These are phyloP conservation scores for Postia placenta DNA, from an alignment of 768 basidiomycete genomes.

Conservation along the genomic window DNA sequence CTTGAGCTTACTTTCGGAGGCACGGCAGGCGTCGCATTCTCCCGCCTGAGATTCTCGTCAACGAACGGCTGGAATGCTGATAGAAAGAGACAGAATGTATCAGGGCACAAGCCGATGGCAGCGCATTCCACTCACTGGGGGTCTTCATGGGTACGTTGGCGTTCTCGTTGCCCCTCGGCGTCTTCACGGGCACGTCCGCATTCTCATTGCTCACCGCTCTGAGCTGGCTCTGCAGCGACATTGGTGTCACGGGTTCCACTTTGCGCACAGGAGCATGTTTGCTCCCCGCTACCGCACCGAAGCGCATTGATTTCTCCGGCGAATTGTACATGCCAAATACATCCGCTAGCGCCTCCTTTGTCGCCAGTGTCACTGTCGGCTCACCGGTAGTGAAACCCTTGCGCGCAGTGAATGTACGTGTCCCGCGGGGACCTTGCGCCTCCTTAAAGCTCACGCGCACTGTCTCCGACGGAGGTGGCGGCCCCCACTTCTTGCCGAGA, in stretches of 20 bases:
- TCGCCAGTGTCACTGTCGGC: slow-evolving; percentile 93
- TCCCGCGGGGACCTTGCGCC: slow-evolving; percentile 28
- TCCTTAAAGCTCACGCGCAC: slow-evolving; percentile 54
- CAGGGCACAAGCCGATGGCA: not conserved
- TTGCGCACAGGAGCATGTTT: slow-evolving; percentile 70
- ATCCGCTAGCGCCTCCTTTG: slow-evolving; percentile 89
- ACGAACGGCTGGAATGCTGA: slow-evolving; percentile 66
- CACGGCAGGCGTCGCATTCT: slow-evolving; percentile 32
- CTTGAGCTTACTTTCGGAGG: slow-evolving; percentile 34
- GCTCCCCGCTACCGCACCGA: slow-evolving; percentile 45
- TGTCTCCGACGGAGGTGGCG: slow-evolving; percentile 40
- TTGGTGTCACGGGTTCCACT: slow-evolving; percentile 48
- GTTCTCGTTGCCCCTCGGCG: slow-evolving; percentile 14
- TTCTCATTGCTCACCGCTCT: slow-evolving; percentile 22
- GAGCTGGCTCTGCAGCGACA: slow-evolving; percentile 14
- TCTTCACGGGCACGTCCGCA: slow-evolving; percentile 23
- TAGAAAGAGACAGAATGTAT: too few relatives aligned
- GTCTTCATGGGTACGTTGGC: not conserved
- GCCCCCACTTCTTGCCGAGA: slow-evolving; percentile 80
- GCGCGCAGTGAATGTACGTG: slow-evolving; percentile 30
- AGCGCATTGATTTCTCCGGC: slow-evolving; percentile 66
- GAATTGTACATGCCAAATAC: slow-evolving; percentile 97
- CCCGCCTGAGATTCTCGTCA: slow-evolving; percentile 47
- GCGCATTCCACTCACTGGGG: slow-evolving; percentile 1
- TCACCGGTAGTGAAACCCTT: slow-evolving; percentile 48